Conservation (phyloP, 139 green algal genomes). For the Volvox reticuliferus region DNA sequence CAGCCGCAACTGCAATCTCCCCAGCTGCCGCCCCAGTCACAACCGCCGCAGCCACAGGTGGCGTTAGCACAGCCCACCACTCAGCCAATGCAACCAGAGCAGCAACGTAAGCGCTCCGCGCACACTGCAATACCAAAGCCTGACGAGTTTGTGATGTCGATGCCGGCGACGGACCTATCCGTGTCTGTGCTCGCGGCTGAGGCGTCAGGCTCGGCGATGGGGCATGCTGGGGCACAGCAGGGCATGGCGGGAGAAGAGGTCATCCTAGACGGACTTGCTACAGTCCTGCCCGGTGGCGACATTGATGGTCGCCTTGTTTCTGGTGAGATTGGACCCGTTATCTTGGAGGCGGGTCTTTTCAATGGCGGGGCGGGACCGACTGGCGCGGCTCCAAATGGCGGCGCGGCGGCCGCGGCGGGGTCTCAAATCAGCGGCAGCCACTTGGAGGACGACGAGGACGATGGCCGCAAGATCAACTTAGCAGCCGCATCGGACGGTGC, state of each 20-base stretch:
- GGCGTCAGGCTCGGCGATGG: neutral
- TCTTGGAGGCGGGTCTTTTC: neutral
- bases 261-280: neutral
- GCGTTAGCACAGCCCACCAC: neutral
- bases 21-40: neutral
- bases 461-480: slow-evolving; percentile 60
- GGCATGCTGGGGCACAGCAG: neutral
- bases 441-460: slow-evolving; percentile 44
- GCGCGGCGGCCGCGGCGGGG: neutral
- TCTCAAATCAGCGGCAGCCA: neutral
- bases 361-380: neutral
- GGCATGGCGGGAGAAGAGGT: neutral
- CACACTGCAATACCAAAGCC: slow-evolving; percentile 40
- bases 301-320: neutral
- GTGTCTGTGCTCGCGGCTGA: neutral
- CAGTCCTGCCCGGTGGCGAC: neutral
- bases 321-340: neutral
- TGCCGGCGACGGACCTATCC: neutral
- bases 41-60: neutral
- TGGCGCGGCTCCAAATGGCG: neutral
- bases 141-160: slow-evolving; percentile 42
- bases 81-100: neutral
- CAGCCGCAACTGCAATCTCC: neutral
- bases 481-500: slow-evolving; percentile 70
- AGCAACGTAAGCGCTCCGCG: neutral